Evolutionary conservation across 169 alveolate genomes (phyloP).

Genomic region (Eimeria sp.): DNA sequence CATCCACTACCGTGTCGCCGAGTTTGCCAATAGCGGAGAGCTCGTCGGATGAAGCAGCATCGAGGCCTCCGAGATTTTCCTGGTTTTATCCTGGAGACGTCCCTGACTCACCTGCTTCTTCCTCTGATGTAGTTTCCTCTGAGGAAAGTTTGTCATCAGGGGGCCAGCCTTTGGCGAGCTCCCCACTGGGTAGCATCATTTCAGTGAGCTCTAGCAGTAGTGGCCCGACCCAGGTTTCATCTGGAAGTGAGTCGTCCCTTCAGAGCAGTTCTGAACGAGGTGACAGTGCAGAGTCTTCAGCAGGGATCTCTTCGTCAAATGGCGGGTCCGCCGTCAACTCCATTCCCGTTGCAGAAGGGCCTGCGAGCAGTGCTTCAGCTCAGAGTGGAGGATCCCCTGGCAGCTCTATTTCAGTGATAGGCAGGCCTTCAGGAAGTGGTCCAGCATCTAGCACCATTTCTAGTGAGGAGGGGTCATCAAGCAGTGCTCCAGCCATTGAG

Average conservation of each 20-base stretch:
- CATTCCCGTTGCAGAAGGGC: neutral
- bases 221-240: neutral
- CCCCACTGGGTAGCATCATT: slow-evolving; percentile 24
- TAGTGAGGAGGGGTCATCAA: too few species aligned
- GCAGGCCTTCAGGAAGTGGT: neutral
- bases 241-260: slow-evolving; percentile 3
- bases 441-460: neutral
- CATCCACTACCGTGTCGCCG: neutral
- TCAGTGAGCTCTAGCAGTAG: slow-evolving; percentile 16
- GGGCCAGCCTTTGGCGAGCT: neutral
- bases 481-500: too few species aligned
- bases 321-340: neutral
- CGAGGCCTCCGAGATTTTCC: neutral
- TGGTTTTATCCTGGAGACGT: slow-evolving; percentile 16
- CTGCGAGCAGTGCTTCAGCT: slow-evolving; percentile 18
- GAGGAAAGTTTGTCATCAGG: neutral
- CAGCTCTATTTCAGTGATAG: neutral
- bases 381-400: neutral
- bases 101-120: neutral
- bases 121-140: neutral
- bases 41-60: neutral
- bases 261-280: neutral
- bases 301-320: neutral
- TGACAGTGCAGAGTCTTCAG: neutral
- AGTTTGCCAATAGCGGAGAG: neutral